A percentile compares a stretch with the other conserved stretches of the same genome.
Evolutionary conservation across 768 basidiomycete genomes (phyloP).

Genomic region (Tricholoma flavovirens): DNA sequence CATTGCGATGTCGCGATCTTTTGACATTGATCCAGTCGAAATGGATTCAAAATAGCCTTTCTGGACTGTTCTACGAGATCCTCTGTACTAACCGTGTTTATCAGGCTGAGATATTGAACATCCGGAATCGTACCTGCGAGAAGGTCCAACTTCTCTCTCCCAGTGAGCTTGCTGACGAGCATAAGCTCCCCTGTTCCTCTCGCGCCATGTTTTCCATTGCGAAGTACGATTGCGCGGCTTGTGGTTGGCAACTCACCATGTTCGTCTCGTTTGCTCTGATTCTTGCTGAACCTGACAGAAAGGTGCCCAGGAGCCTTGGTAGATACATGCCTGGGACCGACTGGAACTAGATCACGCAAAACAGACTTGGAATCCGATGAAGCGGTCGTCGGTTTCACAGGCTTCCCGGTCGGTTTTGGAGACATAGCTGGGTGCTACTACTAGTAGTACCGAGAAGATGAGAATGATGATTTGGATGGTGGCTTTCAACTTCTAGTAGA

Average conservation of each 20-base stretch:
- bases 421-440: neutral
- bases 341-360: slow-evolving; percentile 1
- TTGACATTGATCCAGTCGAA: slow-evolving; percentile 56
- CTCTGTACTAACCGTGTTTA: slow-evolving; percentile 36
- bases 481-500: neutral
- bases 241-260: slow-evolving; percentile 57
- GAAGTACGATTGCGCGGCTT: slow-evolving; percentile 63
- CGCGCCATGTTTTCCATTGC: slow-evolving; percentile 71
- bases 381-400: neutral
- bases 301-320: slow-evolving; percentile 38
- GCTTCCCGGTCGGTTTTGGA: neutral
- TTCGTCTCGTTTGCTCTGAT: slow-evolving; percentile 38
- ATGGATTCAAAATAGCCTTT: slow-evolving; percentile 57
- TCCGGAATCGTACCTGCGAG: slow-evolving; percentile 52
- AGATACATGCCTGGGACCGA: slow-evolving; percentile 2
- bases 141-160: slow-evolving; percentile 76
- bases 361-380: neutral
- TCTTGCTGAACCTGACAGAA: slow-evolving; percentile 21
- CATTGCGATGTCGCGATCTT: slow-evolving; percentile 72
- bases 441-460: too few species aligned
- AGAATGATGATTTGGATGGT: neutral
- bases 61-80: slow-evolving; percentile 56
- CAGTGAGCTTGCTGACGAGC: slow-evolving; percentile 53
- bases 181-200: slow-evolving; percentile 66
- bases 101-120: slow-evolving; percentile 3